Evolutionary conservation across 2,329 filamentous ascomycete genomes (phyloP).

Genomic region (Endocalyx cinctus): DNA sequence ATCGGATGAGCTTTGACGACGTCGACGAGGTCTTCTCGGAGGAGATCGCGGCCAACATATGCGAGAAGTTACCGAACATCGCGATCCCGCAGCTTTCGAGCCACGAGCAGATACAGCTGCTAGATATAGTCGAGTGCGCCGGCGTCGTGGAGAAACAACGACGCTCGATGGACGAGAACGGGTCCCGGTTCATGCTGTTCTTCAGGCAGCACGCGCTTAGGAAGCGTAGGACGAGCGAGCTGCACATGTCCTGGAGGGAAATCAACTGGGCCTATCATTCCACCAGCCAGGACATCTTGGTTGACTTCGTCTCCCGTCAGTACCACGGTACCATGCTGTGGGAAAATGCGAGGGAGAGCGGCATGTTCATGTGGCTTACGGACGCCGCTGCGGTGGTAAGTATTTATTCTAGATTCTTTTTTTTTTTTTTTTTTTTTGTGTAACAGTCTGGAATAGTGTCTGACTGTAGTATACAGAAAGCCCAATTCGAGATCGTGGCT

Average conservation of each 20-base stretch:
- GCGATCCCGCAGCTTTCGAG: constrained; percentile 76
- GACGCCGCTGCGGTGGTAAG: constrained; percentile 72
- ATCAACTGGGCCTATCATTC: constrained; percentile 85
- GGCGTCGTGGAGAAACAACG: constrained; percentile 81
- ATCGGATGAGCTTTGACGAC: constrained; percentile 35
- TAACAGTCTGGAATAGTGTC: not conserved
- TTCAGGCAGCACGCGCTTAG: constrained; percentile 76
- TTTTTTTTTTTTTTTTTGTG: not conserved
- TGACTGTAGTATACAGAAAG: constrained; percentile 43
- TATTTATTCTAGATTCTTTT: constrained; percentile 3
- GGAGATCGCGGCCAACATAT: constrained; percentile 63
- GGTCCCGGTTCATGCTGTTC: constrained; percentile 80
- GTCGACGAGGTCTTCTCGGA: constrained; percentile 66
- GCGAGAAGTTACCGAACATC: constrained; percentile 69
- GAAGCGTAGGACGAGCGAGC: constrained; percentile 58
- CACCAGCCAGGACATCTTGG: constrained; percentile 80
- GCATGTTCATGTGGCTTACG: constrained; percentile 91
- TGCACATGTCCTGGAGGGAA: constrained; percentile 70
- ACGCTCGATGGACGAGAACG: constrained; percentile 86
- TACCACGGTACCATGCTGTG: constrained; percentile 77
- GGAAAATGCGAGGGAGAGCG: constrained; percentile 79
- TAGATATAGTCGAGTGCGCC: constrained; percentile 79
- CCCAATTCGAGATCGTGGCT: constrained; percentile 85
- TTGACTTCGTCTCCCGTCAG: constrained; percentile 76
- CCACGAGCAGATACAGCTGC: constrained; percentile 80